Percentiles rank a stretch among this genome's conserved stretches.
These are phyloP conservation scores for Favolaschia claudopus DNA, from an alignment of 768 basidiomycete species.

Conservation along the genomic window DNA sequence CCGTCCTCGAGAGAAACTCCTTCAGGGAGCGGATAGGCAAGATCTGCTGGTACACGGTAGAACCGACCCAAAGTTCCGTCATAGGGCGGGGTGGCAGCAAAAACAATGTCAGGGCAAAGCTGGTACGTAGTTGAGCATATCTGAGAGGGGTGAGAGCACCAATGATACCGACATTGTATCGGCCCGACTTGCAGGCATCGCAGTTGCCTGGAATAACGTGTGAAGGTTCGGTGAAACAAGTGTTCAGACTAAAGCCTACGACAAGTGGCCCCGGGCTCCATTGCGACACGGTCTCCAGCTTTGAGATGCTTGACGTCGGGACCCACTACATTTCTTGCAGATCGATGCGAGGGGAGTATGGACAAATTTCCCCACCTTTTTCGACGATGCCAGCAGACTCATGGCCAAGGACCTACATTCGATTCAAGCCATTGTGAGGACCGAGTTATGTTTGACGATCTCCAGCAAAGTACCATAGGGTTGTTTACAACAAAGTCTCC, in stretches of 20 bases:
- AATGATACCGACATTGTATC: conserved; percentile 74
- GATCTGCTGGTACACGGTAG: conserved; percentile 86
- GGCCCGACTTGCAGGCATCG: conserved; percentile 83
- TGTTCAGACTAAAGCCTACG: conserved; percentile 41
- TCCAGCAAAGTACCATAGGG: conserved; percentile 68
- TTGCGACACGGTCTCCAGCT: conserved; percentile 86
- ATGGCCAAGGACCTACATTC: conserved; percentile 84
- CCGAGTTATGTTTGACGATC: neutral
- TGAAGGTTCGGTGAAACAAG: conserved; percentile 5
- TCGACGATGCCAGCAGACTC: conserved; percentile 86
- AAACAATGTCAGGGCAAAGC: conserved; percentile 87
- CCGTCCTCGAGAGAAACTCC: conserved; percentile 91
- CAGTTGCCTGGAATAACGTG: conserved; percentile 55
- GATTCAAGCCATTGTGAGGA: neutral
- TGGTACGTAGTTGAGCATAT: conserved; percentile 33
- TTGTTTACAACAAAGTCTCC: conserved; percentile 80
- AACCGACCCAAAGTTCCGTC: conserved; percentile 64
- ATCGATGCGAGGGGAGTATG: neutral
- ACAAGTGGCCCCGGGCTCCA: conserved; percentile 92
- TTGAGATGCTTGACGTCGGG: conserved; percentile 77
- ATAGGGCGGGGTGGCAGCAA: conserved; percentile 93
- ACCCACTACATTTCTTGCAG: conserved; percentile 60
- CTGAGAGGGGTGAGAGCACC: conserved; percentile 1
- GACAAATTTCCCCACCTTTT: conserved; percentile 53
- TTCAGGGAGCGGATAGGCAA: conserved; percentile 85